Base-by-base conservation (phyloP, 345 rosid species). In the Hibiscus mutabilis region DNA sequence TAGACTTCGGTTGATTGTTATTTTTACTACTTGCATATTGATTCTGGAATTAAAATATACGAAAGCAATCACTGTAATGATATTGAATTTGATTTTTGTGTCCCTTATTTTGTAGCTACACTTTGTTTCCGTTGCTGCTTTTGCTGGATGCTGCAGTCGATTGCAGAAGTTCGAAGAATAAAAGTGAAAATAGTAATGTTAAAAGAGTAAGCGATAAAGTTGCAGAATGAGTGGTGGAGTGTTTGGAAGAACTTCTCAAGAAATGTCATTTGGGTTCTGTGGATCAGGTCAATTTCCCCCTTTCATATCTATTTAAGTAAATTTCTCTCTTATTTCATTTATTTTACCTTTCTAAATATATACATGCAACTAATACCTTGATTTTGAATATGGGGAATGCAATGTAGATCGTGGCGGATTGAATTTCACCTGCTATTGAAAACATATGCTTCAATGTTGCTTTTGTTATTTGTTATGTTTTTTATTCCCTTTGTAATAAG, bases 201-300 rank as follows among this genome's bases (percentile, higher is more conserved):
- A 66, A 46, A 49, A 25, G 15, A 67, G 89, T 91, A 55, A 88
- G 93, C 62, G 98, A 94, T 77, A 83, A 73, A 76, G 93, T 88
- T 40, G 96, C 91, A 5, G 98, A 94, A 85, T 89, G 88, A 42
- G 84, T 84, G 27, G 71, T 94, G 68, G 80, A 70, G 76, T 94
- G 96, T 78, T 85, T 94, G 82, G 96, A 94, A 77, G 93, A 86
- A 74, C 96, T 91, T 79, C 79, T 91, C 5, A 79, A 75, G 72
- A 91, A 91, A 76, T 87, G 95, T 71, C 72, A 76, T 67, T 69
- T 90, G 10, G 82, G 78, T 27, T 86, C 91, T 27, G 78, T 86
- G 6, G 89, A 91, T 69, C 97, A 94, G 98, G 98, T 94, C 60
- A 25, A 9, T 21, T 35, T 29, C 13, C 12, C 10, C 37, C 27